Conservation (phyloP, 345 rosid species). For the Murraya koenigii region DNA sequence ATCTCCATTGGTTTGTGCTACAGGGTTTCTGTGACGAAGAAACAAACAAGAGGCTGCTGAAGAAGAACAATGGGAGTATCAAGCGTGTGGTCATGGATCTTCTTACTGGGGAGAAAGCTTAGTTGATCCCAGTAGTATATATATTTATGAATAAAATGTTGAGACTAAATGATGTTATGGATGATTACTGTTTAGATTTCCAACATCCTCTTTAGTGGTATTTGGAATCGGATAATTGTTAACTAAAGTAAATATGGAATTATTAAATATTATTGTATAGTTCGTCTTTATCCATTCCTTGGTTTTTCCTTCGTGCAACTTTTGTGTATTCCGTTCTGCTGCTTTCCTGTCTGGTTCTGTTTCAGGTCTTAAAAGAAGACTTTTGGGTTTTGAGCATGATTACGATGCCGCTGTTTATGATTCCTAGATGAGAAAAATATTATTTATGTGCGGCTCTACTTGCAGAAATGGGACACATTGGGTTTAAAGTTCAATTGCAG, state of each 20-base stretch:
- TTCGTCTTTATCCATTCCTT: not conserved
- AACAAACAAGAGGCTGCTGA: constrained; percentile 76
- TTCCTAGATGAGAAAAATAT: too few relatives aligned
- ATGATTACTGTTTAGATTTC: not conserved
- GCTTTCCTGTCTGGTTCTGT: not conserved
- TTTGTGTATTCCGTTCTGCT: not conserved
- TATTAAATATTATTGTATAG: not conserved
- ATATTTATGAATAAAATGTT: constrained; percentile 9
- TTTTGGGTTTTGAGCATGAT: not conserved
- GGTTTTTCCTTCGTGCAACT: not conserved
- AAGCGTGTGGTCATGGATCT: constrained; percentile 90
- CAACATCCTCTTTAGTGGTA: not conserved
- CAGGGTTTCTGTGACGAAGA: constrained; percentile 84
- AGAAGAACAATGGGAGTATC: constrained; percentile 97
- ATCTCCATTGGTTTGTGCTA: constrained; percentile 10
- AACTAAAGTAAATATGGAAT: not conserved
- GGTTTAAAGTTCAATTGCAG: too few relatives aligned
- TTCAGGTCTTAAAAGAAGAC: not conserved
- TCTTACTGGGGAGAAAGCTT: constrained; percentile 63
- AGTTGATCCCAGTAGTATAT: constrained; percentile 11
- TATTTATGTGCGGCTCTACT: too few relatives aligned
- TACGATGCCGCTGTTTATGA: not conserved
- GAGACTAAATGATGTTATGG: not conserved
- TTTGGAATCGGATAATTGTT: not conserved
- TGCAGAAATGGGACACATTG: too few relatives aligned